Base-by-base conservation (phyloP, 176 grass and related monocot genomes). In the Cenchrus fungigraminus region DNA sequence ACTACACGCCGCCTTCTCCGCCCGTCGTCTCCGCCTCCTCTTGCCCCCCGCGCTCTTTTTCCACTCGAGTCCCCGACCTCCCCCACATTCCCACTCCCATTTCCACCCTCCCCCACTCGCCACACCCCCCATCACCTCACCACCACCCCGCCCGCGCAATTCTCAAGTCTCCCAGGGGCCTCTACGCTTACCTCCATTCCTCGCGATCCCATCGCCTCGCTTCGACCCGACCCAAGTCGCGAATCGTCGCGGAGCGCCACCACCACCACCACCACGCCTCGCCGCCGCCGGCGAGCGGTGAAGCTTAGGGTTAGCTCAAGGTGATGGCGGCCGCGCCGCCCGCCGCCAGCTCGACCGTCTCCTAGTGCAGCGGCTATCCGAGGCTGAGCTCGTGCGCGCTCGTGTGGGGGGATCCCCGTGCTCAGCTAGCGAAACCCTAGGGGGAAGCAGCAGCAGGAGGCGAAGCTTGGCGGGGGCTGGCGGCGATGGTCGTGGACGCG, bases 401-500 rank as follows among this genome's bases (percentile, higher is more conserved):
- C 37, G 2, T 25, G 75, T 9, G 79, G 15, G 83, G 44, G 51
- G 65, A 58, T n/a, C 74, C 84, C 66, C 53, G 75, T 37, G 78
- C 77, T 69, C 65, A 58, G 34, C 75, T 68, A 25, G 88, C 79
- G 70, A 55, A 84, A 91, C 85, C 85, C 89, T 89, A 89, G 87
- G 11, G 43, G 43, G 45, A 3, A 40, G 49, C 49, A 12, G 63
- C 55, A 59, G 55, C 11, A 28, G 75, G 19, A 14, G 56, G 52
- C 14, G 25, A 12, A 28, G 25, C n/a, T 8, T 3, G 51, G 49
- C 31, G 62, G 62, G 13, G 46, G 50, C 7, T 2, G 42, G 25
- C 34, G 32, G 46, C 40, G 67, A 91, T 91, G 89, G 89, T 87
- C 69, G 87, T 89, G 22, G 90, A 92, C 79, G 66, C 83, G 68